Percentiles rank a stretch among this genome's conserved stretches.
Evolutionary conservation across 2,329 filamentous ascomycete species (phyloP).

Genomic region (Chalaropsis thielavioides): DNA sequence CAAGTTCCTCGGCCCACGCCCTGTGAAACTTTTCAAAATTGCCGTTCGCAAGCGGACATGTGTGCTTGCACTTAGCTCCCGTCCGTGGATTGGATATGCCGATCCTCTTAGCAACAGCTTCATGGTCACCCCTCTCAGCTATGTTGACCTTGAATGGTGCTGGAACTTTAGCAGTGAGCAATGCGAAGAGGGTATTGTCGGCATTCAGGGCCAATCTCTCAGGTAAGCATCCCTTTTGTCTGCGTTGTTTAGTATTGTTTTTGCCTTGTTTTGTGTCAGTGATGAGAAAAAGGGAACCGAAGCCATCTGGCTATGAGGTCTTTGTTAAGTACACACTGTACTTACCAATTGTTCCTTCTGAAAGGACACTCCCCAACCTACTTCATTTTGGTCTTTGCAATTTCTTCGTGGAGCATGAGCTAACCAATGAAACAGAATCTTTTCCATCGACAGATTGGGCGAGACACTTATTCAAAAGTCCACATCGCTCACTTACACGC

Average conservation of each 20-base stretch:
- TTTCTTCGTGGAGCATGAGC: constrained; percentile 18
- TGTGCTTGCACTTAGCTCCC: constrained; percentile 77
- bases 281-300: constrained; percentile 53
- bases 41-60: constrained; percentile 71
- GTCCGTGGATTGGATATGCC: constrained; percentile 92
- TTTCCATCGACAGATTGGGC: constrained; percentile 73
- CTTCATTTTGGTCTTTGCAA: constrained; percentile 19
- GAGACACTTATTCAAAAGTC: constrained; percentile 78
- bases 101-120: constrained; percentile 68
- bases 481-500: constrained; percentile 78
- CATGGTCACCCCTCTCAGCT: constrained; percentile 82
- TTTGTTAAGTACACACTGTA: constrained; percentile 32
- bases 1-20: constrained; percentile 82
- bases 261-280: constrained; percentile 27
- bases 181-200: constrained; percentile 85
- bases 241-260: constrained; percentile 24
- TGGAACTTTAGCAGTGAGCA: constrained; percentile 96
- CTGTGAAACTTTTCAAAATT: constrained; percentile 83
- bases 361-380: constrained; percentile 30
- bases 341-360: constrained; percentile 97
- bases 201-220: constrained; percentile 76
- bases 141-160: constrained; percentile 76
- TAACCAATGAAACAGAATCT: constrained; percentile 49
- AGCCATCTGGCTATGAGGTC: constrained; percentile 40
- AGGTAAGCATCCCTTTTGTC: constrained; percentile 39